Percentiles rank a stretch among this genome's conserved stretches.
These are phyloP conservation scores for Boletellus ananiceps DNA, from an alignment of 768 basidiomycete species.

Conservation along the genomic window DNA sequence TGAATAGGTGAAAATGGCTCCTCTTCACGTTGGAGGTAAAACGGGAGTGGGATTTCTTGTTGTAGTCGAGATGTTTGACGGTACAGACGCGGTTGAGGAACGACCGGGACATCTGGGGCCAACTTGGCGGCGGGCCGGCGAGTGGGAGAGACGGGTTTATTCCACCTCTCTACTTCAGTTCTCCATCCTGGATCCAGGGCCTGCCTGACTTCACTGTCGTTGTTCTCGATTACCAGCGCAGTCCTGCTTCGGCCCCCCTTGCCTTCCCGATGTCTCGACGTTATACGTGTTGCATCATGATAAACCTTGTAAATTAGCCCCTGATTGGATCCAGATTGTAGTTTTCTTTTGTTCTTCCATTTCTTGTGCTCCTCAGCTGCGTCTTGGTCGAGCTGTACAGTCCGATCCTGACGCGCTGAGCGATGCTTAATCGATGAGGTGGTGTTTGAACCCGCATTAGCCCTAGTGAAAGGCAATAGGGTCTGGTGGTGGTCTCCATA, in stretches of 20 bases:
- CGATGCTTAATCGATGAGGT: constrained; percentile 5
- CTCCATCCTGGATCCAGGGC: constrained; percentile 39
- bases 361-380: constrained; percentile 4
- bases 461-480: constrained; percentile 32
- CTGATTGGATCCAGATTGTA: constrained; percentile 26
- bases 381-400: constrained; percentile 6
- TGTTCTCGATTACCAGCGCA: constrained; percentile 39
- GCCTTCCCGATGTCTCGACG: constrained; percentile 22
- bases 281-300: constrained; percentile 36
- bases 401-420: constrained; percentile 10
- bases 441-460: constrained; percentile 7
- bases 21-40: constrained; percentile 15
- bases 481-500: constrained; percentile 36
- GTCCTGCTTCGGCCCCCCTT: constrained; percentile 9
- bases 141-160: constrained; percentile 16
- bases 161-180: constrained; percentile 32
- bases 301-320: constrained; percentile 37
- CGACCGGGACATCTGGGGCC: not conserved
- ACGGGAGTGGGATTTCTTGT: constrained; percentile 11
- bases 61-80: constrained; percentile 12
- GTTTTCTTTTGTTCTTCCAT: constrained; percentile 25
- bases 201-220: constrained; percentile 41
- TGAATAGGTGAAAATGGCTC: not conserved
- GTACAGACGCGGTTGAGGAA: constrained; percentile 12
- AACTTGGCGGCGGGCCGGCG: constrained; percentile 7